Conservation (phyloP, 331 rosid species). For the Cucumis variabilis region DNA sequence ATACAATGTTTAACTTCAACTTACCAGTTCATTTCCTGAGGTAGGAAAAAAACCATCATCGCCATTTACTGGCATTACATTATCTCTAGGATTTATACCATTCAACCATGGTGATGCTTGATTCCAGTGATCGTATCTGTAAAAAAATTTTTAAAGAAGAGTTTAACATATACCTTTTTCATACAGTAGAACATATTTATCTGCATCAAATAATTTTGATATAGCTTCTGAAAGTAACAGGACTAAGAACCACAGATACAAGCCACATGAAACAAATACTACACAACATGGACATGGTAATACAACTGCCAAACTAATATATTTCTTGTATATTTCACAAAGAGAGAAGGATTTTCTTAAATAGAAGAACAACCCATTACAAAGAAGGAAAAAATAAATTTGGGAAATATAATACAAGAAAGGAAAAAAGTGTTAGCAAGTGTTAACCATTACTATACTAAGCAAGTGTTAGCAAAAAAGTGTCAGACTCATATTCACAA, state of each 20-base stretch:
- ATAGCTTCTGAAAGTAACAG: background rate
- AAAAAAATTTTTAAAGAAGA: background rate
- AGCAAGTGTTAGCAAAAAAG: background rate
- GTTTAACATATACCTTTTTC: background rate
- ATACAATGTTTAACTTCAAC: constrained; percentile 29
- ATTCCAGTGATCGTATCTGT: constrained; percentile 72
- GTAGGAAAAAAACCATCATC: constrained; percentile 91
- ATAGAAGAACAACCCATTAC: too few species aligned
- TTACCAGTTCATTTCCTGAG: constrained; percentile 80
- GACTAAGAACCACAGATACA: background rate
- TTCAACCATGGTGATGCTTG: constrained; percentile 81
- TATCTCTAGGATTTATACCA: constrained; percentile 76
- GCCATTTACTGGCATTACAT: constrained; percentile 76
- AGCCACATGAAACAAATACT: background rate
- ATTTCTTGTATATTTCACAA: too few species aligned
- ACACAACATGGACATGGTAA: background rate
- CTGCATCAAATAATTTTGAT: background rate
- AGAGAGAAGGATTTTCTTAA: too few species aligned
- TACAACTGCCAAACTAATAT: background rate
- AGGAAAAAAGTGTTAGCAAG: too few species aligned
- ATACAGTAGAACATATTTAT: background rate
- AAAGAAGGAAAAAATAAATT: too few species aligned
- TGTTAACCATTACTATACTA: background rate
- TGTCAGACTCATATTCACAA: background rate
- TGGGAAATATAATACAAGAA: too few species aligned